Percentiles rank a stretch among this genome's conserved stretches.
Evolutionary conservation across 169 alveolate genomes (phyloP).

Genomic region (Ophryocystis elektroscirrha): DNA sequence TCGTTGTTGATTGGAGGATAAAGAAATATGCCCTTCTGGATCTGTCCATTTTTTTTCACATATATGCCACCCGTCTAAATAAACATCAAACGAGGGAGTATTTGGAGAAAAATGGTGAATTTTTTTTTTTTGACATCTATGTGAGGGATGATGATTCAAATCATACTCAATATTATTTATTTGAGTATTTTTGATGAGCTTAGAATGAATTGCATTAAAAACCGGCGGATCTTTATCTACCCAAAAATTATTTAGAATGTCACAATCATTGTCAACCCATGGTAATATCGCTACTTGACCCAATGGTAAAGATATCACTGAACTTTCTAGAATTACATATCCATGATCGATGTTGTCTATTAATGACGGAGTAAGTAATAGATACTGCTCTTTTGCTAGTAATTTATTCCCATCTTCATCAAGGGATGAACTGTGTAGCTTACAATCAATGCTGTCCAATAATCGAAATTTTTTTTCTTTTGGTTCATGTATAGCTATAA

Average conservation of each 20-base stretch:
- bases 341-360: too few relatives aligned
- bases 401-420: too few relatives aligned
- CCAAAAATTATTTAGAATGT: slow-evolving; percentile 22
- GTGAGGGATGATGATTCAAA: neutral
- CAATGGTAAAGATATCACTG: slow-evolving; percentile 24
- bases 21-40: slow-evolving; percentile 38
- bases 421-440: too few relatives aligned
- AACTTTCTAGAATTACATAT: slow-evolving; percentile 14
- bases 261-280: slow-evolving; percentile 33
- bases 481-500: too few relatives aligned
- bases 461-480: too few relatives aligned
- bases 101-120: neutral
- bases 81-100: neutral
- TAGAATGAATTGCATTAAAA: neutral
- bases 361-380: too few relatives aligned
- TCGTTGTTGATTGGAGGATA: slow-evolving; percentile 34
- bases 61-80: slow-evolving; percentile 13
- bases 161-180: neutral
- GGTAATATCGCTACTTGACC: slow-evolving; percentile 32
- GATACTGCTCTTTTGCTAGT: too few relatives aligned
- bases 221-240: slow-evolving; percentile 12
- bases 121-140: neutral
- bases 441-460: too few relatives aligned
- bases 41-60: slow-evolving; percentile 42
- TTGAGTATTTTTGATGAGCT: neutral